Evolutionary conservation across 805 yeast species (phyloP).

Genomic region (Candida pini): DNA sequence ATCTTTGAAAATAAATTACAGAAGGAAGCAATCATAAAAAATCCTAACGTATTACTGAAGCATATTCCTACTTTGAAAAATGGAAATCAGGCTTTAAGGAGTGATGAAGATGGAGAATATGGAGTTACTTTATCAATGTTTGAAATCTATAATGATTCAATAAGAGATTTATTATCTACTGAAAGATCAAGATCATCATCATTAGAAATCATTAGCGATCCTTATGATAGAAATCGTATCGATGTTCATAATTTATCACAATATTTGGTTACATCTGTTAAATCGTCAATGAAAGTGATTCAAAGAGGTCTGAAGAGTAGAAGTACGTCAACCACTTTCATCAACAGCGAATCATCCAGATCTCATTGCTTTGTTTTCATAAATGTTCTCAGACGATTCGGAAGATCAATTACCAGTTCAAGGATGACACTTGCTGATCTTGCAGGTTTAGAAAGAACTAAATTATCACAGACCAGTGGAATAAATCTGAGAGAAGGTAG

Average conservation of each 20-base stretch:
- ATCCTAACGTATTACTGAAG: conserved; percentile 4
- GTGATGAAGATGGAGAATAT: conserved; percentile 9
- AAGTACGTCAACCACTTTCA: conserved; percentile 38
- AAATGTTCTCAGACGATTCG: conserved; percentile 26
- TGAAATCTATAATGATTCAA: conserved; percentile 45
- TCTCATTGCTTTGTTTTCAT: conserved; percentile 48
- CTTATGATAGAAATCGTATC: conserved; percentile 33
- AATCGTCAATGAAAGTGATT: conserved; percentile 34
- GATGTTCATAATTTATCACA: conserved; percentile 38
- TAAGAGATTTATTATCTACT: conserved; percentile 33
- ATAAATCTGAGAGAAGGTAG: conserved; percentile 41
- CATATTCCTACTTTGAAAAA: conserved; percentile 12
- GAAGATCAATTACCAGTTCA: conserved; percentile 23
- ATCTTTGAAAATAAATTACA: conserved; percentile 19
- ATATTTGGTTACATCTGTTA: conserved; percentile 29
- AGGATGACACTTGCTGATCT: conserved; percentile 46
- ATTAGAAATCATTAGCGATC: conserved; percentile 37
- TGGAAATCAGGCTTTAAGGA: background rate
- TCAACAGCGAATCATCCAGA: conserved; percentile 41
- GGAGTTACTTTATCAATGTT: conserved; percentile 47
- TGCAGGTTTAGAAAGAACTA: conserved; percentile 47
- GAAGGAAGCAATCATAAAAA: conserved; percentile 5
- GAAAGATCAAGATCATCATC: conserved; percentile 18
- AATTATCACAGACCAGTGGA: conserved; percentile 39
- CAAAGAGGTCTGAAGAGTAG: conserved; percentile 32